Percentiles rank a stretch among this genome's conserved stretches.
These are phyloP conservation scores for Pestalotiopsis sp. DNA, from an alignment of 2,329 filamentous ascomycete genomes.

Conservation along the genomic window DNA sequence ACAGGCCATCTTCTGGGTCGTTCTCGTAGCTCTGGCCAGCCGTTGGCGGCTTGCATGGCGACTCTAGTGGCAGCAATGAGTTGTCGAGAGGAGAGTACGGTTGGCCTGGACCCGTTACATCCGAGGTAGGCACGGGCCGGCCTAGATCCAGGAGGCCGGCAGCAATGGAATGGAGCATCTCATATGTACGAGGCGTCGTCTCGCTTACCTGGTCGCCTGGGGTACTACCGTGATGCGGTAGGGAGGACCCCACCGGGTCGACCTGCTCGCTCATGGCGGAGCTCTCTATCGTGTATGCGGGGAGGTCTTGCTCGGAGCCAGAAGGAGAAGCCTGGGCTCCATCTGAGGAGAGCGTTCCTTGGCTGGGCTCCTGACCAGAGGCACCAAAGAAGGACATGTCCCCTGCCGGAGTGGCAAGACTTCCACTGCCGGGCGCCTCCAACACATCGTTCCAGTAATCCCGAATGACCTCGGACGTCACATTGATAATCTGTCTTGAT, in stretches of 20 bases:
- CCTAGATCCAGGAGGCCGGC: slow-evolving; percentile 1
- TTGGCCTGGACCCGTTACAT: neutral
- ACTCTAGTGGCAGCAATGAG: neutral
- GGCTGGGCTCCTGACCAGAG: neutral
- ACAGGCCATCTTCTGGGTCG: slow-evolving; percentile 36
- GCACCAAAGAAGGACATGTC: neutral
- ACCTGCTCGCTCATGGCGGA: neutral
- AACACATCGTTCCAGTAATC: neutral
- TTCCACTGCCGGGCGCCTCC: neutral
- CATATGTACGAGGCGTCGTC: neutral
- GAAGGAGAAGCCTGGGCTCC: neutral
- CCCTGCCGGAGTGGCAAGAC: neutral
- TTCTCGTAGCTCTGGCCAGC: neutral
- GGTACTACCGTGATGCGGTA: neutral
- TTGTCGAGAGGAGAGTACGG: neutral
- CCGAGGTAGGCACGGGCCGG: neutral
- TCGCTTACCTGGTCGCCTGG: neutral
- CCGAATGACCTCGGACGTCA: slow-evolving; percentile 2
- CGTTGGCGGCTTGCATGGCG: too few relatives aligned
- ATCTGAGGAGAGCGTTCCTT: neutral
- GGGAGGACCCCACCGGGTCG: neutral
- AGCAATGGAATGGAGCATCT: neutral
- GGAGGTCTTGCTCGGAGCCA: neutral
- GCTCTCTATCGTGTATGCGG: neutral
- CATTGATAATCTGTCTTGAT: slow-evolving; percentile 12